These are phyloP conservation scores for Sporisorium exsertum DNA, from an alignment of 1,284 basidiomycete species.

Conservation along the genomic window DNA sequence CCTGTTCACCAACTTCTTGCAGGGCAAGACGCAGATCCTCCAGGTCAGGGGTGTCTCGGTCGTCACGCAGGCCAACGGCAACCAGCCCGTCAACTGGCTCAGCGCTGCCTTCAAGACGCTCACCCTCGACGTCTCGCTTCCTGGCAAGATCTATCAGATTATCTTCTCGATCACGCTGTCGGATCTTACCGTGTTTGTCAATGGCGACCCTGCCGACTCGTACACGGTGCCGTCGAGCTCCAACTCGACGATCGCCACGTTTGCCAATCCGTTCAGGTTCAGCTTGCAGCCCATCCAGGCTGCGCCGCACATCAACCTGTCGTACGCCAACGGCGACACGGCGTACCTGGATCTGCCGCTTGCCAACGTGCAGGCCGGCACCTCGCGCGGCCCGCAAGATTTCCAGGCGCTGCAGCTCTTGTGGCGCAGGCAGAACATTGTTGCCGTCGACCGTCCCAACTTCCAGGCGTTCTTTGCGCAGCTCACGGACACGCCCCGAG, in stretches of 20 bases:
- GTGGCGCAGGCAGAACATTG: constrained; percentile 72
- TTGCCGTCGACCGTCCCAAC: constrained; percentile 74
- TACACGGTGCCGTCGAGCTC: constrained; percentile 53
- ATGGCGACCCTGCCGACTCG: constrained; percentile 56
- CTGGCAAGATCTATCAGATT: constrained; percentile 77
- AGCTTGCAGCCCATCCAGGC: constrained; percentile 77
- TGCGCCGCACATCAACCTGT: constrained; percentile 74
- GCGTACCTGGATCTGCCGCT: constrained; percentile 76
- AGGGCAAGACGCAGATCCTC: constrained; percentile 77
- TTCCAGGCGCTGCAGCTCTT: constrained; percentile 73
- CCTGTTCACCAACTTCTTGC: constrained; percentile 78
- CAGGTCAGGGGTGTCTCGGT: constrained; percentile 76
- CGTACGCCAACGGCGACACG: constrained; percentile 73
- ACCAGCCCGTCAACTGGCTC: constrained; percentile 77
- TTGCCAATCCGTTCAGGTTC: constrained; percentile 83
- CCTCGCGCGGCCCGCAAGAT: constrained; percentile 78
- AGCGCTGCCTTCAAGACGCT: constrained; percentile 79
- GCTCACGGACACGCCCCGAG: constrained; percentile 74
- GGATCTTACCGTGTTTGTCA: constrained; percentile 76
- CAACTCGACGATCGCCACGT: constrained; percentile 76
- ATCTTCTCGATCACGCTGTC: constrained; percentile 78
- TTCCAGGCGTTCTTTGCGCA: constrained; percentile 76
- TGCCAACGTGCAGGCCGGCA: constrained; percentile 73
- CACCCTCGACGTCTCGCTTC: constrained; percentile 76
- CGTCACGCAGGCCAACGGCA: constrained; percentile 70